Base-by-base conservation (phyloP, 805 yeast species). In the Starmera pachycereana region DNA sequence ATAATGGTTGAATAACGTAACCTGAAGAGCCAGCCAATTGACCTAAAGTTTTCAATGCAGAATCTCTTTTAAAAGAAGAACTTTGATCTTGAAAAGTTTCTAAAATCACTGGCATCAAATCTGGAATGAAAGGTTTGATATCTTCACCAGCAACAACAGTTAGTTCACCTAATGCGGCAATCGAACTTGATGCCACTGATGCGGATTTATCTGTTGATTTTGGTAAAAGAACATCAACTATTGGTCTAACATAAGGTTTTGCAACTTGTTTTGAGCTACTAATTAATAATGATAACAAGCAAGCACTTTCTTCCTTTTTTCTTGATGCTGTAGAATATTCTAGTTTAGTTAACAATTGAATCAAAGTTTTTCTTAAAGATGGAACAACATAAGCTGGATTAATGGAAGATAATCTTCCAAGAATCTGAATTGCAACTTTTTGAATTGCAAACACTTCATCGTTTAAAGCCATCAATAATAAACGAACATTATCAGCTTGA, bases 351-450 rank as follows among this genome's bases (percentile, higher is more conserved):
- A 94, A 59, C 12, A 89, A 67, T 56, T 90, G 97, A 35, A 92
- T 76, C 45, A 94, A 62, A 0, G 90, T 77, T 56, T 87, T 90
- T 49, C 97, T 71, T 40, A 92, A 66, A 0, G 95, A 85, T 0
- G 99, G 98, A 32, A 90, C 88, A 46, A 92, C 85, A 58, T 87
- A 90, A 0, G 98, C 97, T 0, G 99, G 97, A 52, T 92, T 92
- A 33, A 87, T 81, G 2, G 76, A 62, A 0, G 96, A 81, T 13
- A 92, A 62, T 41, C 97, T 71, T 3, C 98, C 97, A 43, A 92
- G 75, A 10, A 89, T 72, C 37, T 70, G 71, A 29, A 90, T 75
- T 0, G 95, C 82, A 12, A 77, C 82, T 50, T 83, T 78, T 40
- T 96, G 73, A 10, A 92, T 82, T 10, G 76, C 78, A 54, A 92